Conservation (phyloP, 2,329 filamentous ascomycete species). For the Mycogone perniciosa region DNA sequence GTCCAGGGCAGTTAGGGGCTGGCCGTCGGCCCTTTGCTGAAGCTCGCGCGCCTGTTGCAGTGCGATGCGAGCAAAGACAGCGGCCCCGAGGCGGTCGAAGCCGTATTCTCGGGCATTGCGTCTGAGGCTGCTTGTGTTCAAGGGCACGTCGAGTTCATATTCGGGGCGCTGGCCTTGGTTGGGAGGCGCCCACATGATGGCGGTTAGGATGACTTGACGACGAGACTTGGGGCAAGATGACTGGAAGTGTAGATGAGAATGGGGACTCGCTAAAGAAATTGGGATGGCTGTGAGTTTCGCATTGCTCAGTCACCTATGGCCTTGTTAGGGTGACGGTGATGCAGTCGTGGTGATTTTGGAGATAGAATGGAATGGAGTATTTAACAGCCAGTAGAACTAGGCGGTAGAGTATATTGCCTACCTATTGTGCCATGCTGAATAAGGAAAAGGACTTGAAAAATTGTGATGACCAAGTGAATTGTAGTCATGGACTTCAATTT, state of each 20-base stretch:
- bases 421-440: background rate
- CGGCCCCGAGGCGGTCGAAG: slow-evolving; percentile 16
- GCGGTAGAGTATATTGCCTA: too few species aligned
- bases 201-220: too few species aligned
- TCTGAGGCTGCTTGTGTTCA: slow-evolving; percentile 16
- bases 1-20: slow-evolving; percentile 15
- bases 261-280: too few species aligned
- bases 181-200: background rate
- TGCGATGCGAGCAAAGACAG: slow-evolving; percentile 18
- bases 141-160: slow-evolving; percentile 15
- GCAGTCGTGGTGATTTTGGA: background rate
- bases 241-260: too few species aligned
- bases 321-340: too few species aligned
- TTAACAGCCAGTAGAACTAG: too few species aligned
- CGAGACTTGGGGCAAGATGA: too few species aligned
- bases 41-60: slow-evolving; percentile 17
- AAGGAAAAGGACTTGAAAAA: background rate
- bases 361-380: background rate
- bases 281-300: too few species aligned
- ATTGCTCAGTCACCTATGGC: too few species aligned
- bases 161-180: slow-evolving; percentile 2
- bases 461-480: background rate
- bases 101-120: slow-evolving; percentile 16
- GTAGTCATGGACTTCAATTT: too few species aligned
- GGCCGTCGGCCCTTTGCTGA: slow-evolving; percentile 1